These are phyloP conservation scores for Hymenoscyphus repandus DNA, from an alignment of 2,329 filamentous ascomycete species.

Conservation along the genomic window DNA sequence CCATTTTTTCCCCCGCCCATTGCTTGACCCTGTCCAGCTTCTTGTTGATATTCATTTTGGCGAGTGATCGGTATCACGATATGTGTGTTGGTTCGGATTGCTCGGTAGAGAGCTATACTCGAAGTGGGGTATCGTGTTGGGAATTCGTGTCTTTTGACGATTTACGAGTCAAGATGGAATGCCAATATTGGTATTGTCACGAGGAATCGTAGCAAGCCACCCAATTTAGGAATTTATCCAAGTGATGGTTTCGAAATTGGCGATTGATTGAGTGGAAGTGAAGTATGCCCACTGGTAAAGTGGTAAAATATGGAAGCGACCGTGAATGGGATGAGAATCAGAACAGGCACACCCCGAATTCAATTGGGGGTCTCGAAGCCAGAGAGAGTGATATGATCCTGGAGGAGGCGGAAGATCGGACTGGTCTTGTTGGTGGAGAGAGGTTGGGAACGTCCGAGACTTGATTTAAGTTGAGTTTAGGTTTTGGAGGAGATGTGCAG, in stretches of 20 bases:
- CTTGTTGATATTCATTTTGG: slow-evolving; percentile 49
- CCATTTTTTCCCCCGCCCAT: slow-evolving; percentile 98
- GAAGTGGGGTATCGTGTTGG: not conserved
- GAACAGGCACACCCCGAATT: slow-evolving; percentile 6
- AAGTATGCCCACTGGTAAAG: not conserved
- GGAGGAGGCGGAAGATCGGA: not conserved
- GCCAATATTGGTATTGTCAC: not conserved
- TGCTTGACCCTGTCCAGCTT: slow-evolving; percentile 95
- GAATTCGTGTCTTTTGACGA: not conserved
- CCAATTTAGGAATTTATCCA: slow-evolving; percentile 6
- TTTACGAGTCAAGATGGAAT: not conserved
- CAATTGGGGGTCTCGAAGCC: not conserved
- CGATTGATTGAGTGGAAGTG: slow-evolving; percentile 2
- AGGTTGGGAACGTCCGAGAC: not conserved
- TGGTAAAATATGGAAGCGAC: slow-evolving; percentile 2
- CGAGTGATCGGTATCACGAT: slow-evolving; percentile 8
- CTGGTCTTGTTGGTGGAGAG: slow-evolving; percentile 1
- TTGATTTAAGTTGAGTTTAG: not conserved
- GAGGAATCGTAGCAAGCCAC: slow-evolving; percentile 1
- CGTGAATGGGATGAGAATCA: slow-evolving; percentile 7
- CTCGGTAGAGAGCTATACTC: not conserved
- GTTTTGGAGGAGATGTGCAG: not conserved
- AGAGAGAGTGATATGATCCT: slow-evolving; percentile 6
- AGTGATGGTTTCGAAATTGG: not conserved
- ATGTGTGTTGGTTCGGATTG: not conserved